Percentiles rank a stretch among this genome's conserved stretches.
These are phyloP conservation scores for Kodamaea jinghongensis DNA, from an alignment of 805 yeast species.

Conservation along the genomic window DNA sequence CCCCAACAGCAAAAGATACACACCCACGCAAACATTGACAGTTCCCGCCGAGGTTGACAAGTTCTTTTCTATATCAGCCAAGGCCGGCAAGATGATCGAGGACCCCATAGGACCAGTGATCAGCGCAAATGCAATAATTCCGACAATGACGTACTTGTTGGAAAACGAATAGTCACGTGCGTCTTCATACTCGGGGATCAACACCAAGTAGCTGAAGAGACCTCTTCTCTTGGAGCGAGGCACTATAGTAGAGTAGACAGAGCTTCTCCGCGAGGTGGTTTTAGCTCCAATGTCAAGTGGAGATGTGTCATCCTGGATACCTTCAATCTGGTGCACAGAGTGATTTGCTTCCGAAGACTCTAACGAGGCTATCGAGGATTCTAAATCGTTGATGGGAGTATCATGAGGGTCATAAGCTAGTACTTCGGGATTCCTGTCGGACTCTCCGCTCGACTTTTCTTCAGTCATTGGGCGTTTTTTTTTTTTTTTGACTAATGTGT, in stretches of 20 bases:
- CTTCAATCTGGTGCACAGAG: constrained; percentile 4
- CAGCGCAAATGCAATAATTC: constrained; percentile 69
- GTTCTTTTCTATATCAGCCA: constrained; percentile 53
- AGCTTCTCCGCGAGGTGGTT: neutral
- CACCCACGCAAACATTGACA: constrained; percentile 78
- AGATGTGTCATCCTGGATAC: neutral
- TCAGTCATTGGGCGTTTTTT: too few species aligned
- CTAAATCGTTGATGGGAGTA: too few species aligned
- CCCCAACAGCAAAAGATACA: constrained; percentile 71
- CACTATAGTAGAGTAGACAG: constrained; percentile 17
- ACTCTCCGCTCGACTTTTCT: too few species aligned
- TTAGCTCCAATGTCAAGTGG: neutral
- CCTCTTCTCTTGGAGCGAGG: constrained; percentile 55
- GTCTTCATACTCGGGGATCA: constrained; percentile 71
- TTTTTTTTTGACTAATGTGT: too few species aligned
- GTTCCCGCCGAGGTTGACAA: constrained; percentile 55
- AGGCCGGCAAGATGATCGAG: constrained; percentile 77
- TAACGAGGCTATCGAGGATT: constrained; percentile 2
- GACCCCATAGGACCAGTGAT: constrained; percentile 89
- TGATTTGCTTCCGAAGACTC: neutral
- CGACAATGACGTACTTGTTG: constrained; percentile 54
- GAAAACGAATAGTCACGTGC: constrained; percentile 58
- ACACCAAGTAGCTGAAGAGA: constrained; percentile 45
- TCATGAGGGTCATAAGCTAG: too few species aligned
- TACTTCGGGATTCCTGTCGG: too few species aligned